phyloP scores from a whole-genome alignment of 305 asterid genomes.

The Nicotiana rustica region DNA sequence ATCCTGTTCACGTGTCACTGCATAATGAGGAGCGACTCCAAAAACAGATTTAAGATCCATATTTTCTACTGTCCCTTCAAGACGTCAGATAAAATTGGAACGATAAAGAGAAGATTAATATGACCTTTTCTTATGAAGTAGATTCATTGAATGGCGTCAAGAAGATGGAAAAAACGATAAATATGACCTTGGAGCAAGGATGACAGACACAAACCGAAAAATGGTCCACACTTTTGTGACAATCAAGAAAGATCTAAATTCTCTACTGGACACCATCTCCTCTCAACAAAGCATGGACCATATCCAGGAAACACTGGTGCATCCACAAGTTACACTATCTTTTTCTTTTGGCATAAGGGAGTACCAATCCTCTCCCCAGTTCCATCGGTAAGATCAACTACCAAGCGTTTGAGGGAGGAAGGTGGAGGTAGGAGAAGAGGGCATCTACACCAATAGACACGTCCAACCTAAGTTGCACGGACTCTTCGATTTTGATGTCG shows the following conservation, averaged over 20 bases:
- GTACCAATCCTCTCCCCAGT: neutral
- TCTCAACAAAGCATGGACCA: neutral
- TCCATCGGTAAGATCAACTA: neutral
- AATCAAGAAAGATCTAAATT: neutral
- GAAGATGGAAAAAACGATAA: too few species aligned
- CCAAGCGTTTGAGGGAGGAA: neutral
- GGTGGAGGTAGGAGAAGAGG: neutral
- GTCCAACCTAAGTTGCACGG: too few species aligned
- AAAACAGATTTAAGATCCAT: neutral
- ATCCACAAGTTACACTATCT: slow-evolving; percentile 17
- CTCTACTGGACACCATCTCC: neutral
- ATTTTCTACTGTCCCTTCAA: neutral
- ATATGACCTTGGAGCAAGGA: neutral
- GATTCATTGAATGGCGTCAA: too few species aligned
- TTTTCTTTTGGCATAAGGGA: slow-evolving; percentile 21
- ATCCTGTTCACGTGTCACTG: neutral
- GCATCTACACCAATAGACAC: neutral
- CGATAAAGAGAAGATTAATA: neutral
- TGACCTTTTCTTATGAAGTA: neutral
- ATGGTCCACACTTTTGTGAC: neutral
- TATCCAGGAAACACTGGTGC: neutral
- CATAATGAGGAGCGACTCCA: slow-evolving; percentile 21
- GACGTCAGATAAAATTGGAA: neutral
- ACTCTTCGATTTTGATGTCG: too few species aligned
- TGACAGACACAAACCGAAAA: neutral